Evolutionary conservation across 1,284 basidiomycete genomes (phyloP).

Genomic region (Ganoderma lucidum): DNA sequence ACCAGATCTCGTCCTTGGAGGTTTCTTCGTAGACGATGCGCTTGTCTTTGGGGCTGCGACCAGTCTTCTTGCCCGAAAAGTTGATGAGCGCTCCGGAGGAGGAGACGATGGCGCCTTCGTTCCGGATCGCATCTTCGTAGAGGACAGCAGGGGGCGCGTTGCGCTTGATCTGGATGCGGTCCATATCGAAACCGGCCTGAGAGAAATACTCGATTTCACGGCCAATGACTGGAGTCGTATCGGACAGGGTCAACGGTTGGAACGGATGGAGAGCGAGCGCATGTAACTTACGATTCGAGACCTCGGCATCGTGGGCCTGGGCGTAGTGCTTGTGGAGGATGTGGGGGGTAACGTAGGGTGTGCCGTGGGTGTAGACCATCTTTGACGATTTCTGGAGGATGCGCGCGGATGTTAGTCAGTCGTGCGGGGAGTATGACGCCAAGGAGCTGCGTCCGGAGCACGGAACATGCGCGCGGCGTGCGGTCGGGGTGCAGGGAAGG

Average conservation of each 20-base stretch:
- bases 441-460: conserved; percentile 11
- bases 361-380: conserved; percentile 70
- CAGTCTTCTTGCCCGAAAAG: conserved; percentile 99
- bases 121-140: conserved; percentile 98
- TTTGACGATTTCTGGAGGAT: conserved; percentile 25
- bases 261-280: conserved; percentile 15
- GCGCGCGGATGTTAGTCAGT: neutral
- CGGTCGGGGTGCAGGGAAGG: neutral
- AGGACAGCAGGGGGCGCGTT: conserved; percentile 95
- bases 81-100: conserved; percentile 98
- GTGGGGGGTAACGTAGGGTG: conserved; percentile 85
- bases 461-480: conserved; percentile 2
- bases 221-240: conserved; percentile 73
- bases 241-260: conserved; percentile 20
- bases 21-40: conserved; percentile 99
- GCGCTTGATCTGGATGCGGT: conserved; percentile 87
- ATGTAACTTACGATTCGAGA: conserved; percentile 60
- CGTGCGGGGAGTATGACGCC: conserved; percentile 14
- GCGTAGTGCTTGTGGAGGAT: conserved; percentile 87
- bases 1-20: conserved; percentile 98
- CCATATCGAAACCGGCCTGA: conserved; percentile 99
- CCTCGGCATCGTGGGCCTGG: conserved; percentile 71
- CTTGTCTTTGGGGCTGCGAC: conserved; percentile 99
- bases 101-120: conserved; percentile 98
- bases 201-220: conserved; percentile 98